A percentile compares a stretch with the other conserved stretches of the same genome.
phyloP scores from a whole-genome alignment of 2,329 filamentous ascomycete genomes.

The Aspergillus sp. region DNA sequence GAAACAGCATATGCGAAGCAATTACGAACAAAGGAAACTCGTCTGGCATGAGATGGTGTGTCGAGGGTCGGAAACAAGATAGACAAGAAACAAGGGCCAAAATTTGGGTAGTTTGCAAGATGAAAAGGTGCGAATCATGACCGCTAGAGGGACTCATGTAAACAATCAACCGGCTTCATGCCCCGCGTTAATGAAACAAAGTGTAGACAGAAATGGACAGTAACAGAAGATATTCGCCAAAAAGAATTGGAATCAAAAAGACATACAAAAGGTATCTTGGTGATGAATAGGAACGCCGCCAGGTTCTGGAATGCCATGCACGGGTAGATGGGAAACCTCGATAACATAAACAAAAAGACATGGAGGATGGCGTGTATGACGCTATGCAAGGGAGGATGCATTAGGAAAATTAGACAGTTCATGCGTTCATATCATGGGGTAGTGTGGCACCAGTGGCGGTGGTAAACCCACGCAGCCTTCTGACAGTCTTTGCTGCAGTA shows the following conservation, averaged over 20 bases:
- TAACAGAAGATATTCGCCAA: slow-evolving; percentile 2
- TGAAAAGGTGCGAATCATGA: slow-evolving; percentile 20
- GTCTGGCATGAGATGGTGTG: slow-evolving; percentile 17
- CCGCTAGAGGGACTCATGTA: slow-evolving; percentile 20
- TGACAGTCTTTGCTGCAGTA: slow-evolving; percentile 99
- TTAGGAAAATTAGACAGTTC: slow-evolving; percentile 31
- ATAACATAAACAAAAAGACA: slow-evolving; percentile 24
- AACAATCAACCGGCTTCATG: slow-evolving; percentile 13
- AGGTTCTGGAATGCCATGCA: slow-evolving; percentile 38
- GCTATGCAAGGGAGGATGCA: slow-evolving; percentile 39
- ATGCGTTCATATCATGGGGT: slow-evolving; percentile 34
- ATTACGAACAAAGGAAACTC: slow-evolving; percentile 37
- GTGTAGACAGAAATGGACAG: slow-evolving; percentile 9
- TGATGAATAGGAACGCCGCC: slow-evolving; percentile 36
- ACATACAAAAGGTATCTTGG: slow-evolving; percentile 40
- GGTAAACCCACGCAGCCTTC: slow-evolving; percentile 97
- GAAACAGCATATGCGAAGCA: slow-evolving; percentile 18
- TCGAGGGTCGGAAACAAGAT: slow-evolving; percentile 6
- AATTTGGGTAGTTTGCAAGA: slow-evolving; percentile 3
- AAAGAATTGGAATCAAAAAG: slow-evolving; percentile 16
- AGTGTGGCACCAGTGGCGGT: slow-evolving; percentile 86
- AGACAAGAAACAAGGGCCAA: not conserved
- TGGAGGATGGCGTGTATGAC: slow-evolving; percentile 30
- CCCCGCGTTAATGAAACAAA: slow-evolving; percentile 20
- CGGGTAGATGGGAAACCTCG: slow-evolving; percentile 27